phyloP scores from a whole-genome alignment of 2,329 filamentous ascomycete genomes.

The Pestalotiopsis sp. region DNA sequence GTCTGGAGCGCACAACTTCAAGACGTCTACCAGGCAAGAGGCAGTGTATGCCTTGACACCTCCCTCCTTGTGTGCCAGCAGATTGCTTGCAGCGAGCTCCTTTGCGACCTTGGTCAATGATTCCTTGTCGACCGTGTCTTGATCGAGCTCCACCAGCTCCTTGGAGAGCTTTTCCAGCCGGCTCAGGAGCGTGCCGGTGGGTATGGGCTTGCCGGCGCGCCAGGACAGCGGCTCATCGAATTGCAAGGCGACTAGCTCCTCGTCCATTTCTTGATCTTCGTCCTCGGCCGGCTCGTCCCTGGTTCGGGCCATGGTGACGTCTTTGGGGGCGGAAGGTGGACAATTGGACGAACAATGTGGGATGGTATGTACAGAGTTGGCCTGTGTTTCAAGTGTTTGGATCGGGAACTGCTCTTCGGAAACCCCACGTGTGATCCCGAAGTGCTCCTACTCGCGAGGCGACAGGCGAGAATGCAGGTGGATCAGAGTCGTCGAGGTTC shows the following conservation, averaged over 20 bases:
- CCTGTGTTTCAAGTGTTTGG: neutral
- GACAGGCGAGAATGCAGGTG: neutral
- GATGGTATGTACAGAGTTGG: neutral
- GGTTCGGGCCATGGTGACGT: conserved; percentile 37
- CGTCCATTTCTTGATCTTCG: conserved; percentile 38
- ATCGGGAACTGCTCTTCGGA: neutral
- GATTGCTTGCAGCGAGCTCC: conserved; percentile 77
- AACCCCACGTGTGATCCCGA: conserved; percentile 9
- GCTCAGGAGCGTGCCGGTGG: conserved; percentile 76
- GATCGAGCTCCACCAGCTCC: conserved; percentile 83
- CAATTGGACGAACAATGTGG: neutral
- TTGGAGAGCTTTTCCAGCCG: conserved; percentile 78
- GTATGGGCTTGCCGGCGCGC: conserved; percentile 87
- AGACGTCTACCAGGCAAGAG: conserved; percentile 88
- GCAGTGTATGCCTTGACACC: conserved; percentile 88
- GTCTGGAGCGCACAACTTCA: conserved; percentile 90
- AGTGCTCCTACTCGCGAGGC: neutral
- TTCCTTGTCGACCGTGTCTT: conserved; percentile 80
- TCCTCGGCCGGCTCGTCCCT: conserved; percentile 38
- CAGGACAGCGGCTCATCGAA: conserved; percentile 89
- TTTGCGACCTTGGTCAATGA: conserved; percentile 83
- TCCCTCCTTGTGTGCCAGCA: conserved; percentile 88
- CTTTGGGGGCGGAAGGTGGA: neutral
- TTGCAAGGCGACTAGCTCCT: conserved; percentile 53
- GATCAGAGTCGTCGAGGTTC: neutral